phyloP scores from a whole-genome alignment of 192 early-diverging fungal genomes.

The Backusella psychrophila region DNA sequence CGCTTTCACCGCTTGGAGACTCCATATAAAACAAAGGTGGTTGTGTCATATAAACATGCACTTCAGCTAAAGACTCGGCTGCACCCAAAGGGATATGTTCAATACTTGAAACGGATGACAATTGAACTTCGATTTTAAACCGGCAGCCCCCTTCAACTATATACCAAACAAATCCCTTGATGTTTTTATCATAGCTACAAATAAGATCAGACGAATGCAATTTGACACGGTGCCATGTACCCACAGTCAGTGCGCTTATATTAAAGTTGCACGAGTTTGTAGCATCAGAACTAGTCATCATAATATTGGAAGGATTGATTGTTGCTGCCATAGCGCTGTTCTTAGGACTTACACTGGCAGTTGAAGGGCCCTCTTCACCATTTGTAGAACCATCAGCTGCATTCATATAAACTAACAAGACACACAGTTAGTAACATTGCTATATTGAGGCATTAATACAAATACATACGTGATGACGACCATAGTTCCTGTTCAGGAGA shows the following conservation, averaged over 20 bases:
- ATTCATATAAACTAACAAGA: not conserved
- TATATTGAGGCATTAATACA: not conserved
- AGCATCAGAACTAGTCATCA: not conserved
- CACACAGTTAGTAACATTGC: not conserved
- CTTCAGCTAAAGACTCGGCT: conserved; percentile 34
- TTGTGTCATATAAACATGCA: conserved; percentile 50
- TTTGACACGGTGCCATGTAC: conserved; percentile 59
- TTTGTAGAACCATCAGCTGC: not conserved
- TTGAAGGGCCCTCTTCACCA: not conserved
- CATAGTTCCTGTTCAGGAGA: not conserved
- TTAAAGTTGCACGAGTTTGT: conserved; percentile 28
- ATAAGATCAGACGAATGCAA: conserved; percentile 45
- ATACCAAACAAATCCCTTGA: conserved; percentile 50
- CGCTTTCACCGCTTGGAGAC: not conserved
- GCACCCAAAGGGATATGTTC: conserved; percentile 29
- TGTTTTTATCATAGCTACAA: conserved; percentile 48
- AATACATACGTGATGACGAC: not conserved
- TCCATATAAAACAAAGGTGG: conserved; percentile 61
- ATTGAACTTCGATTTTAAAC: conserved; percentile 59
- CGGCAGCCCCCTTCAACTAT: conserved; percentile 51
- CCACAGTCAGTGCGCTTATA: conserved; percentile 47
- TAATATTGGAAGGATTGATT: not conserved
- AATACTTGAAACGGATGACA: conserved; percentile 43
- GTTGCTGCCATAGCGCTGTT: not conserved
- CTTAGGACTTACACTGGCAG: not conserved